These are phyloP conservation scores for Claviceps paspali DNA, from an alignment of 2,329 filamentous ascomycete genomes.

Conservation along the genomic window DNA sequence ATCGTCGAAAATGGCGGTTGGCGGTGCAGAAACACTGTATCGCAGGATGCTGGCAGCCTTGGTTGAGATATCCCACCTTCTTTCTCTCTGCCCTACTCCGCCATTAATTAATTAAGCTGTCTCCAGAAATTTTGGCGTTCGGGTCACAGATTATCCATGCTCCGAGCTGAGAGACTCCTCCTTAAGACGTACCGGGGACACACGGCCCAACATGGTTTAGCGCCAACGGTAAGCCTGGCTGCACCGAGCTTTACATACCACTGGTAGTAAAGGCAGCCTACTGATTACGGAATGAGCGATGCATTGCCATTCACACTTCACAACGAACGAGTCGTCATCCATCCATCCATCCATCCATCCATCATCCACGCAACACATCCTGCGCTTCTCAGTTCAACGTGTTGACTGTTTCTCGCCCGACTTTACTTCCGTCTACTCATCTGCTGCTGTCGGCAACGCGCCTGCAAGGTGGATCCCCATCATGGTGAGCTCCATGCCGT, in stretches of 20 bases:
- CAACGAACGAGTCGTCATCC: background rate
- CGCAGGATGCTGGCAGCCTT: conserved; percentile 15
- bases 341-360: background rate
- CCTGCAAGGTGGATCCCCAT: conserved; percentile 18
- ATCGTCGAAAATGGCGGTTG: conserved; percentile 15
- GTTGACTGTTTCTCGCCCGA: no score
- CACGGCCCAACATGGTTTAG: conserved; percentile 12
- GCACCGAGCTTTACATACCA: conserved; percentile 22
- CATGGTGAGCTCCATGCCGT: conserved; percentile 22
- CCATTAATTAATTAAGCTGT: conserved; percentile 15
- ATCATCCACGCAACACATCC: background rate
- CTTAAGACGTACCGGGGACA: no score
- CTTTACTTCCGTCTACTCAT: background rate
- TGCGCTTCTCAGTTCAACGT: background rate
- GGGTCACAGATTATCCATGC: conserved; percentile 24
- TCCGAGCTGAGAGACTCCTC: conserved; percentile 14
- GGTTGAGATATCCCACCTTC: conserved; percentile 24
- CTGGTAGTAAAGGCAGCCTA: no score
- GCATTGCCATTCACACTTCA: conserved; percentile 11
- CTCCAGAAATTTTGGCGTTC: conserved; percentile 25
- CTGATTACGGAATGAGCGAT: conserved; percentile 27
- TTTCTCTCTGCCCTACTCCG: conserved; percentile 25
- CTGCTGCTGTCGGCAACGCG: conserved; percentile 8
- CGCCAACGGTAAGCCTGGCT: conserved; percentile 11
- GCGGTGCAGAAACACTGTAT: conserved; percentile 11